Percentiles rank a stretch among this genome's conserved stretches.
These are phyloP conservation scores for Penicillium sp. DNA, from an alignment of 2,329 filamentous ascomycete genomes.

Conservation along the genomic window DNA sequence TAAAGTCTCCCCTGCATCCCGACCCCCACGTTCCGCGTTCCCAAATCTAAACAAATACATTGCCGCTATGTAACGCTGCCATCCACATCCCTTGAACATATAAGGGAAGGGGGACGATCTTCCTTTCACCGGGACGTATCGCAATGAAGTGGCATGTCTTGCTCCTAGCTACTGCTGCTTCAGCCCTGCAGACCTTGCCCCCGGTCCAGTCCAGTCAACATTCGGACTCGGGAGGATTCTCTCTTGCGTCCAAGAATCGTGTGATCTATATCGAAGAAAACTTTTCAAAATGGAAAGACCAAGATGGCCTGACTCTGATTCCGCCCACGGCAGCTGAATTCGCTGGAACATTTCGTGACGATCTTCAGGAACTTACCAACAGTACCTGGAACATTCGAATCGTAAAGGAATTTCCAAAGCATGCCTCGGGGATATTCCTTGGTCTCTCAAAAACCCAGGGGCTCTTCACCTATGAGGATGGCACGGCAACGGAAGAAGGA, in stretches of 20 bases:
- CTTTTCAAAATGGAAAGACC: conserved; percentile 41
- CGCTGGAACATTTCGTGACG: conserved; percentile 44
- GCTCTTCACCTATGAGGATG: conserved; percentile 46
- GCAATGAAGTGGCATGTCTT: conserved; percentile 12
- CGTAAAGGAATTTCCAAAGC: conserved; percentile 33
- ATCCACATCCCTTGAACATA: conserved; percentile 1
- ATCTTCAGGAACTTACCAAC: conserved; percentile 42
- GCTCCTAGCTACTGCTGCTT: conserved; percentile 14
- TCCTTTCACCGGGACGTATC: background rate
- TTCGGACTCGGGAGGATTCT: conserved; percentile 26
- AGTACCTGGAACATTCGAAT: conserved; percentile 40
- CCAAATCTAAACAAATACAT: background rate
- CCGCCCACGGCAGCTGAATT: conserved; percentile 50
- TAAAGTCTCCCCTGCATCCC: no score
- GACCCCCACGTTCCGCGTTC: conserved; percentile 2
- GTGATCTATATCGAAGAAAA: conserved; percentile 38
- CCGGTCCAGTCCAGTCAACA: conserved; percentile 32
- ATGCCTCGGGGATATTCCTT: conserved; percentile 43
- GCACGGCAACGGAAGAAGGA: conserved; percentile 46
- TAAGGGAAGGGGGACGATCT: background rate
- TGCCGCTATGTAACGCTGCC: conserved; percentile 16
- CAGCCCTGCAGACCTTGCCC: conserved; percentile 39
- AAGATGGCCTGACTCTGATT: conserved; percentile 48
- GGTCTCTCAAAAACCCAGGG: conserved; percentile 22
- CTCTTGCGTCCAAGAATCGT: conserved; percentile 6